These are phyloP conservation scores for Fraxinus greggii DNA, from an alignment of 305 asterid genomes.

Conservation along the genomic window DNA sequence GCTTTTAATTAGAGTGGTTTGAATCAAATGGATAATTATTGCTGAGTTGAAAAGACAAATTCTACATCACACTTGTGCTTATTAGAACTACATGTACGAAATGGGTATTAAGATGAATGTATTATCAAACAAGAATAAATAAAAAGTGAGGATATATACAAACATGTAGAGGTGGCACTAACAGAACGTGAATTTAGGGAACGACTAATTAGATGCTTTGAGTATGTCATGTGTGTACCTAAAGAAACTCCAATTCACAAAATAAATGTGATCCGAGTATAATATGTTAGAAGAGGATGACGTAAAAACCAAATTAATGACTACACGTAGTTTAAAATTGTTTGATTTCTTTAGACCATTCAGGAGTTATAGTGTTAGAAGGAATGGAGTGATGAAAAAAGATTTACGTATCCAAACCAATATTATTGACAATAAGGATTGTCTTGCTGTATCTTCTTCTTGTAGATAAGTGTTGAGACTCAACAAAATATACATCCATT, in stretches of 20 bases:
- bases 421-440: not conserved
- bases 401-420: not conserved
- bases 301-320: not conserved
- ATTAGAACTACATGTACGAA: not conserved
- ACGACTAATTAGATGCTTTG: not conserved
- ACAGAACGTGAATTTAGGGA: not conserved
- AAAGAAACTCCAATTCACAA: not conserved
- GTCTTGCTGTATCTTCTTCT: not conserved
- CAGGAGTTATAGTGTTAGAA: not conserved
- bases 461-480: not conserved
- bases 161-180: not conserved
- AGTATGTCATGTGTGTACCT: not conserved
- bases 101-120: not conserved
- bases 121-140: not conserved
- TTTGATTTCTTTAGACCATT: not conserved
- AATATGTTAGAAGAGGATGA: not conserved
- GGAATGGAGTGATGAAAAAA: not conserved
- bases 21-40: not conserved
- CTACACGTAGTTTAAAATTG: not conserved
- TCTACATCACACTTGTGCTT: not conserved
- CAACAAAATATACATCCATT: not conserved
- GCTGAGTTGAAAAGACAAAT: not conserved
- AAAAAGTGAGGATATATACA: not conserved
- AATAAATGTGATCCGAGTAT: not conserved
- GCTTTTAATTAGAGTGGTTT: not conserved